phyloP scores from a whole-genome alignment of 345 rosid genomes.

The Reutealis trisperma region DNA sequence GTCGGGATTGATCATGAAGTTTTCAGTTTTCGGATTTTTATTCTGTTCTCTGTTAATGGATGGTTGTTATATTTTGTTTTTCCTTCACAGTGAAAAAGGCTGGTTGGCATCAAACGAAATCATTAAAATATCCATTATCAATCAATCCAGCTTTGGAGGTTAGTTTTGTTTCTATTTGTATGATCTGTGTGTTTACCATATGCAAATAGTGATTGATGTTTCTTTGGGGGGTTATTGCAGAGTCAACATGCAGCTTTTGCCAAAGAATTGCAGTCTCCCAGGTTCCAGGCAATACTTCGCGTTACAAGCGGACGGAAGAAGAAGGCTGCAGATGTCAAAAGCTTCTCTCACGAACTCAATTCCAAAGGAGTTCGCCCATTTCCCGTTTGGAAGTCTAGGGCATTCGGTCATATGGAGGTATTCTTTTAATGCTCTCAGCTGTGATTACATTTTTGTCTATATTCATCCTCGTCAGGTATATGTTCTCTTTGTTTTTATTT shows the following conservation, averaged over 20 bases:
- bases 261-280: conserved; percentile 82
- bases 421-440: not conserved
- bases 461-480: not conserved
- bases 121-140: conserved; percentile 46
- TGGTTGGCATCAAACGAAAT: conserved; percentile 67
- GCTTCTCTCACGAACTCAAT: conserved; percentile 97
- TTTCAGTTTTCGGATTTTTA: not conserved
- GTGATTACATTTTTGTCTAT: not conserved
- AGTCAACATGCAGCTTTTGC: conserved; percentile 61
- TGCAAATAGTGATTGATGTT: not conserved
- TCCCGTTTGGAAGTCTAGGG: conserved; percentile 86
- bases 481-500: not conserved
- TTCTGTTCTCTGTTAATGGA: conserved; percentile 1
- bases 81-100: conserved; percentile 53
- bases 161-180: not conserved
- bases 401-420: conserved; percentile 91
- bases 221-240: conserved; percentile 29
- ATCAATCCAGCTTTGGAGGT: conserved; percentile 65
- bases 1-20: not conserved
- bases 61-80: conserved; percentile 11
- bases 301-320: conserved; percentile 84
- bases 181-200: not conserved
- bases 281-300: conserved; percentile 81
- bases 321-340: conserved; percentile 79
- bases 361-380: conserved; percentile 95